phyloP scores from a whole-genome alignment of 768 basidiomycete genomes.

The Trametes meyenii region DNA sequence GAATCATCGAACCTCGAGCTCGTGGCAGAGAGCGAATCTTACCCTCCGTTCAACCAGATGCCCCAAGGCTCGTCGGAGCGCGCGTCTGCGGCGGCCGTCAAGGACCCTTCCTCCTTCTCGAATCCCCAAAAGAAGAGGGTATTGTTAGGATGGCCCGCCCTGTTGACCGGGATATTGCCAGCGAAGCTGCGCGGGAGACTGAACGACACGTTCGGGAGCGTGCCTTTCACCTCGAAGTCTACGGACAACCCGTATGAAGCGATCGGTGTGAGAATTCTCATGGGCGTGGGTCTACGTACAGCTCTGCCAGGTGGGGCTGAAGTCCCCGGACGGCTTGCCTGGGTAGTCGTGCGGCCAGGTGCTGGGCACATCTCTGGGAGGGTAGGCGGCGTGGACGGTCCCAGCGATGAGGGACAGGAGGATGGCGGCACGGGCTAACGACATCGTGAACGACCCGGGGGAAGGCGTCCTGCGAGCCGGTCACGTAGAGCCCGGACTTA shows the following conservation, averaged over 20 bases:
- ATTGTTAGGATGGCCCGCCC: conserved; percentile 39
- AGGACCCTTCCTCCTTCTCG: conserved; percentile 40
- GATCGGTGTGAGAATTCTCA: neutral
- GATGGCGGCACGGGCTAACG: neutral
- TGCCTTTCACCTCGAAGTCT: conserved; percentile 41
- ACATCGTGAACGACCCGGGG: neutral
- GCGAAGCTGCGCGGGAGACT: conserved; percentile 39
- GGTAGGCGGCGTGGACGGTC: conserved; percentile 3
- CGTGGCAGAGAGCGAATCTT: conserved; percentile 5
- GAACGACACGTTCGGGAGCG: conserved; percentile 39
- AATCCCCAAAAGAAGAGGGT: conserved; percentile 46
- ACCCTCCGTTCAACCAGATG: conserved; percentile 44
- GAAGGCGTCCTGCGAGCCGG: too few relatives aligned
- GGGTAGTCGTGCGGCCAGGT: conserved; percentile 46
- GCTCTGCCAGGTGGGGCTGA: conserved; percentile 37
- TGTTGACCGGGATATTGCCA: conserved; percentile 39
- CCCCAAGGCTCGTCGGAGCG: conserved; percentile 38
- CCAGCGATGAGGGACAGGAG: neutral
- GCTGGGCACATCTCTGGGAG: conserved; percentile 6
- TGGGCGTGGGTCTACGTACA: conserved; percentile 27
- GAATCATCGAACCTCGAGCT: neutral
- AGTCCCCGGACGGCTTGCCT: conserved; percentile 40
- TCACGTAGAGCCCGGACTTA: too few relatives aligned
- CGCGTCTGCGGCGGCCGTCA: conserved; percentile 33
- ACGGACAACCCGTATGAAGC: neutral